Evolutionary conservation across 441 rosid genomes (phyloP).

Genomic region (Lagerstroemia fauriei): DNA sequence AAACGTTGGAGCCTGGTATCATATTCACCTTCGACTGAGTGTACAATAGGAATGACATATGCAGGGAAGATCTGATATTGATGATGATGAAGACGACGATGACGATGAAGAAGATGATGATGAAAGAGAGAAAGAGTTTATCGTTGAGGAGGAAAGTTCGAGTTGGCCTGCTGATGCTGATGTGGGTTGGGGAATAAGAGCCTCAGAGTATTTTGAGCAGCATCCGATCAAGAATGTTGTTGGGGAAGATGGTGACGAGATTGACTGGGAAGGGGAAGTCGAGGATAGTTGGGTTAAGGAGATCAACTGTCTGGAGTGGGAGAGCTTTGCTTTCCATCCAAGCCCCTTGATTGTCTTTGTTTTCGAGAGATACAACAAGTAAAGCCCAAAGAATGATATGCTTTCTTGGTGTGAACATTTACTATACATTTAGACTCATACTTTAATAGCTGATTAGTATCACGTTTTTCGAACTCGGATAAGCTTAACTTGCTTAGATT

Average conservation of each 20-base stretch:
- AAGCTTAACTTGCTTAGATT: no score
- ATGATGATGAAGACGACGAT: background rate
- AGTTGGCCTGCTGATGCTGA: constrained; percentile 89
- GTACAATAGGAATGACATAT: background rate
- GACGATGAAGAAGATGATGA: constrained; percentile 10
- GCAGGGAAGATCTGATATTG: background rate
- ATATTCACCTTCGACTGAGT: no score
- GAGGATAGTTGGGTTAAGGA: constrained; percentile 82
- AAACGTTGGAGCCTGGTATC: no score
- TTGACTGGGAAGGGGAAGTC: constrained; percentile 90
- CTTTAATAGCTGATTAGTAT: background rate
- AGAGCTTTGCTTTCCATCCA: constrained; percentile 82
- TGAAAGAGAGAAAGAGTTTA: constrained; percentile 47
- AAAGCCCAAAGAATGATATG: background rate
- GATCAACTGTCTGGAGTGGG: constrained; percentile 88
- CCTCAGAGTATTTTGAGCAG: constrained; percentile 82
- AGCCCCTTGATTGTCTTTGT: constrained; percentile 76
- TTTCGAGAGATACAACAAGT: constrained; percentile 78
- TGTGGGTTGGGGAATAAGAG: constrained; percentile 86
- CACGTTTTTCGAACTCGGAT: background rate
- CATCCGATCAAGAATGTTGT: constrained; percentile 73
- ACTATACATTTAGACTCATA: background rate
- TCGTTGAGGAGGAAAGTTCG: constrained; percentile 76
- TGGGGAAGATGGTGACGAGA: constrained; percentile 76
- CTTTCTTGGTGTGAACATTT: background rate